These are phyloP conservation scores for Kockiozyma suomiensis DNA, from an alignment of 805 yeast species.

Conservation along the genomic window DNA sequence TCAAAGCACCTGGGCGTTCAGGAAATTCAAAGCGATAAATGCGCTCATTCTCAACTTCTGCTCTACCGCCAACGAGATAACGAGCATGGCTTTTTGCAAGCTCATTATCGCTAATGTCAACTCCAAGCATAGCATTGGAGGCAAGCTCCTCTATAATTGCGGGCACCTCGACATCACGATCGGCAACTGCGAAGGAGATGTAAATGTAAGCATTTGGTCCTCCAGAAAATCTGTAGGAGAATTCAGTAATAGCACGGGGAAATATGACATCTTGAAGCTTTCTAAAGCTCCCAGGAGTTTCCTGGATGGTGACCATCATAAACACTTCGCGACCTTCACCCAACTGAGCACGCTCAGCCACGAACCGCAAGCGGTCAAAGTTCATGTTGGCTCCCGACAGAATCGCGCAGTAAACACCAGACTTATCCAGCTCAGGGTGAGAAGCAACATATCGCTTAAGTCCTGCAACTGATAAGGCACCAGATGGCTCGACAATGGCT, in stretches of 20 bases:
- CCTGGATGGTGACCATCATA: conserved; percentile 87
- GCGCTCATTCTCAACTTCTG: conserved; percentile 71
- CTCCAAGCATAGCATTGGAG: conserved; percentile 64
- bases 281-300: conserved; percentile 85
- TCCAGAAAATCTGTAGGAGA: conserved; percentile 77
- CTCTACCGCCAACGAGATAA: conserved; percentile 91
- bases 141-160: conserved; percentile 55
- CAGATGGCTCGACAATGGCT: conserved; percentile 92
- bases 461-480: conserved; percentile 96
- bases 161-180: conserved; percentile 71
- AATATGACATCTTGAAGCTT: conserved; percentile 73
- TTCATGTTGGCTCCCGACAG: conserved; percentile 98
- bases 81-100: conserved; percentile 96
- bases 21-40: conserved; percentile 90
- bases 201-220: conserved; percentile 68
- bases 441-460: conserved; percentile 73
- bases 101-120: conserved; percentile 88
- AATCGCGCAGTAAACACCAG: conserved; percentile 76
- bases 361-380: conserved; percentile 93
- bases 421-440: conserved; percentile 69
- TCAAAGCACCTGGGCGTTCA: conserved; percentile 93
- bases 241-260: conserved; percentile 92
- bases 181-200: conserved; percentile 79
- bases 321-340: conserved; percentile 98
- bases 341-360: conserved; percentile 94